Evolutionary conservation across 257 asterid species (phyloP).

Genomic region (Thymus quinquecostatus): DNA sequence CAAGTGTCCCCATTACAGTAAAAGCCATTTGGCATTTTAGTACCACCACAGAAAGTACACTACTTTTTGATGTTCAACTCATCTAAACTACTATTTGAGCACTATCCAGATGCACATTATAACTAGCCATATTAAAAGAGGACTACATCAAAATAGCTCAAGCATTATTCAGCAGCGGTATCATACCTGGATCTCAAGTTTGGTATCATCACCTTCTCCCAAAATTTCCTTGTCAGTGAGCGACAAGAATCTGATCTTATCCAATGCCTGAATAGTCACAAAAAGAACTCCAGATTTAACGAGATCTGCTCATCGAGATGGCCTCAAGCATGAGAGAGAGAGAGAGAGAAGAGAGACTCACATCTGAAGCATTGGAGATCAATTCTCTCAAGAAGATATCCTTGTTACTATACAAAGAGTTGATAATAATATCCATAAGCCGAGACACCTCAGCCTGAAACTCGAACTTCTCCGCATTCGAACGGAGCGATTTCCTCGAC

Average conservation of each 20-base stretch:
- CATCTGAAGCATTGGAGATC: slow-evolving; percentile 98
- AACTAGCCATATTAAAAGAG: neutral
- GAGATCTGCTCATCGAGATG: neutral
- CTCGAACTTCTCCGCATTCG: slow-evolving; percentile 86
- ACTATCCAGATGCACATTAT: neutral
- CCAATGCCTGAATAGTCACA: slow-evolving; percentile 66
- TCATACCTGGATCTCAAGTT: slow-evolving; percentile 94
- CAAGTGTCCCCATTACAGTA: neutral
- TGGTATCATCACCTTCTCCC: slow-evolving; percentile 88
- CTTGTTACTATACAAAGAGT: slow-evolving; percentile 94
- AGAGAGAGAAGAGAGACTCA: slow-evolving; percentile 39
- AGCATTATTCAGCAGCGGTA: neutral
- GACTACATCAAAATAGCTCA: neutral
- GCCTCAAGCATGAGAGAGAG: neutral
- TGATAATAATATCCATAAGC: slow-evolving; percentile 94
- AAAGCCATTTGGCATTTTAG: neutral
- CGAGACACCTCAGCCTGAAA: slow-evolving; percentile 99
- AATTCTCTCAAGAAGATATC: slow-evolving; percentile 95
- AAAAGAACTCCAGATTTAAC: neutral
- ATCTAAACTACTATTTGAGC: neutral
- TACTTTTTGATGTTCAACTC: neutral
- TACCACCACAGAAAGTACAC: neutral
- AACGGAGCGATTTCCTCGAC: slow-evolving; percentile 69
- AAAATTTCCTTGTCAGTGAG: slow-evolving; percentile 91
- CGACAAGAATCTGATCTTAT: slow-evolving; percentile 86